These are phyloP conservation scores for Avena insularis DNA, from an alignment of 176 grass and related monocot species.

Conservation along the genomic window DNA sequence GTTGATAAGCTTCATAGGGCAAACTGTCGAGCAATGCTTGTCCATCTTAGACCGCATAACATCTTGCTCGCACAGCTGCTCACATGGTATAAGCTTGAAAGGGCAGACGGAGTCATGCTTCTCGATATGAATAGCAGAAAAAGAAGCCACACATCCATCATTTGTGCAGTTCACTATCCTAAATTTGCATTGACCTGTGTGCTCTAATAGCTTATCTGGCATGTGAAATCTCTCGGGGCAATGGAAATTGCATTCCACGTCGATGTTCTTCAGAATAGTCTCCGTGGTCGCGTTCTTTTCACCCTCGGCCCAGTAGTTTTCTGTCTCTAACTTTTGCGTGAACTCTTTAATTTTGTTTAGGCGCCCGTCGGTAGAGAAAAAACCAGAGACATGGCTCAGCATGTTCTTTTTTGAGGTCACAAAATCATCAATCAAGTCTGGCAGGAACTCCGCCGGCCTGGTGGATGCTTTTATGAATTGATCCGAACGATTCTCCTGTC, in stretches of 20 bases:
- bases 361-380: conserved; percentile 76
- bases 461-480: conserved; percentile 54
- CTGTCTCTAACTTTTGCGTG: conserved; percentile 64
- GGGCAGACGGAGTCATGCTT: conserved; percentile 72
- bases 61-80: conserved; percentile 65
- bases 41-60: conserved; percentile 78
- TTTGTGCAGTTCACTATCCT: conserved; percentile 63
- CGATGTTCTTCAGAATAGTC: conserved; percentile 57
- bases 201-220: conserved; percentile 44
- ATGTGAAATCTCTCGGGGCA: conserved; percentile 57
- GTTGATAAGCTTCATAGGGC: conserved; percentile 75
- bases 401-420: conserved; percentile 69
- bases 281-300: conserved; percentile 42
- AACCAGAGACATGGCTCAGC: conserved; percentile 79
- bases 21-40: conserved; percentile 69
- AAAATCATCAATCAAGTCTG: conserved; percentile 66
- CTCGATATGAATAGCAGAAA: conserved; percentile 62
- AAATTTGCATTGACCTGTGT: conserved; percentile 57
- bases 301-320: conserved; percentile 44
- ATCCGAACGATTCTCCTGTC: conserved; percentile 41
- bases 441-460: conserved; percentile 57
- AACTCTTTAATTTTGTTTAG: conserved; percentile 79
- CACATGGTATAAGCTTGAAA: conserved; percentile 72
- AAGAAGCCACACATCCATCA: conserved; percentile 52
- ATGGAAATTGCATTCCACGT: conserved; percentile 59